Evolutionary conservation across 768 basidiomycete genomes (phyloP).

Genomic region (Mycena haematopus): DNA sequence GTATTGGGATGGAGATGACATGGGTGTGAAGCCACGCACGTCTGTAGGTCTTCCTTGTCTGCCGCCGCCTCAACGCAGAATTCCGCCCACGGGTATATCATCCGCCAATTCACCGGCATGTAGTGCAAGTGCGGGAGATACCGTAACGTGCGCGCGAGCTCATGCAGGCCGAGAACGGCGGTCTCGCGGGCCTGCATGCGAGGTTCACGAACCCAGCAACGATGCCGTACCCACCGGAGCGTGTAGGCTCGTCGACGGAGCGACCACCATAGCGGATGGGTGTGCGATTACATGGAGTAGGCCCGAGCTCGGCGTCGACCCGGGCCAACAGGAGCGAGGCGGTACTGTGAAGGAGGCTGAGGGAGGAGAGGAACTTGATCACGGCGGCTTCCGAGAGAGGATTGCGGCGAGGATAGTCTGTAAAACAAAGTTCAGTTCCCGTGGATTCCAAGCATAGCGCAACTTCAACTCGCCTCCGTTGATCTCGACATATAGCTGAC

Average conservation of each 20-base stretch:
- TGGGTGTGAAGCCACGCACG: neutral
- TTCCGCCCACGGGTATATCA: slow-evolving; percentile 2
- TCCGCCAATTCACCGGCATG: neutral
- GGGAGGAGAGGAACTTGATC: slow-evolving; percentile 8
- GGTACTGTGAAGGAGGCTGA: slow-evolving; percentile 1
- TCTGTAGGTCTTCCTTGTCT: neutral
- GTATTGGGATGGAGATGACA: neutral
- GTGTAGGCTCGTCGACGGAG: neutral
- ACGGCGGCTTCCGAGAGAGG: slow-evolving; percentile 15
- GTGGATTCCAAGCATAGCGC: neutral
- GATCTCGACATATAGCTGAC: slow-evolving; percentile 19
- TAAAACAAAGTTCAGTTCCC: neutral
- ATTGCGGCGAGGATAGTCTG: slow-evolving; percentile 15
- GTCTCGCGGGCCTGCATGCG: neutral
- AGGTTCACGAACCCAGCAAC: neutral
- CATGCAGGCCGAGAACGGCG: neutral
- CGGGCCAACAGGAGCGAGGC: neutral
- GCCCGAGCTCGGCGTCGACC: neutral
- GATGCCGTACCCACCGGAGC: neutral
- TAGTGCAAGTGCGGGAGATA: slow-evolving; percentile 4
- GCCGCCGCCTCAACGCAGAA: neutral
- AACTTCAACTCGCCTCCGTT: slow-evolving; percentile 9
- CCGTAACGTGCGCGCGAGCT: neutral
- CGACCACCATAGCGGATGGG: neutral
- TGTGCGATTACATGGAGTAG: neutral